These are phyloP conservation scores for Codiaeum variegatum DNA, from an alignment of 441 rosid species.

Conservation along the genomic window DNA sequence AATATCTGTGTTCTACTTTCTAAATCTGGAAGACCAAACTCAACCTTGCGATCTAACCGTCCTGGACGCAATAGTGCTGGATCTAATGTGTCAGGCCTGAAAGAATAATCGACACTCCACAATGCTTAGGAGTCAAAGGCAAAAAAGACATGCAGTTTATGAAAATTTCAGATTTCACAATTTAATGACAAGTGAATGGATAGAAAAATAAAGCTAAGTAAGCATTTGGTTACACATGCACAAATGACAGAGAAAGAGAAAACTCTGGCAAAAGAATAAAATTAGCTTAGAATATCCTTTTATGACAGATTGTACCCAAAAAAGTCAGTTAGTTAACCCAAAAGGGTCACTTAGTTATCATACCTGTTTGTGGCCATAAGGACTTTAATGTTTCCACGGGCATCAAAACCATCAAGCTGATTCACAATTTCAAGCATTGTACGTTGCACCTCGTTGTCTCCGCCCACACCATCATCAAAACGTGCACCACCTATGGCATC, in stretches of 20 bases:
- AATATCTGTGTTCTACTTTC: constrained; percentile 84
- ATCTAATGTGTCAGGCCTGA: constrained; percentile 85
- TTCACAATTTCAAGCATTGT: constrained; percentile 97
- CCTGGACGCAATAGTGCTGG: constrained; percentile 90
- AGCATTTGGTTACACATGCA: background rate
- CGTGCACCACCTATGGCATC: constrained; percentile 97
- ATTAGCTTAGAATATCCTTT: background rate
- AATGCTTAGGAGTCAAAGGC: background rate
- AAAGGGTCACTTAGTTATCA: background rate
- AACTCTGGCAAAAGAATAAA: background rate
- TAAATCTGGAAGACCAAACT: constrained; percentile 85
- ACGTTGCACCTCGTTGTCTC: constrained; percentile 93
- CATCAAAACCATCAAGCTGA: constrained; percentile 94
- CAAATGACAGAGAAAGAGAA: background rate
- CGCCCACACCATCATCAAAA: constrained; percentile 90
- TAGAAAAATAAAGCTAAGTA: background rate
- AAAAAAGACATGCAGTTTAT: background rate
- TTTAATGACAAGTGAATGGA: background rate
- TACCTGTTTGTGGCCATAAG: constrained; percentile 93
- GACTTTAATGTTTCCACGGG: constrained; percentile 93
- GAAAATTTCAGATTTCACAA: background rate
- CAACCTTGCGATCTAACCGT: constrained; percentile 85
- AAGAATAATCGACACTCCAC: background rate
- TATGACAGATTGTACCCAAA: background rate
- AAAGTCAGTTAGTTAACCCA: background rate